These are phyloP conservation scores for Geranomyces michiganensis DNA, from an alignment of 192 early-diverging fungal genomes.

Conservation along the genomic window DNA sequence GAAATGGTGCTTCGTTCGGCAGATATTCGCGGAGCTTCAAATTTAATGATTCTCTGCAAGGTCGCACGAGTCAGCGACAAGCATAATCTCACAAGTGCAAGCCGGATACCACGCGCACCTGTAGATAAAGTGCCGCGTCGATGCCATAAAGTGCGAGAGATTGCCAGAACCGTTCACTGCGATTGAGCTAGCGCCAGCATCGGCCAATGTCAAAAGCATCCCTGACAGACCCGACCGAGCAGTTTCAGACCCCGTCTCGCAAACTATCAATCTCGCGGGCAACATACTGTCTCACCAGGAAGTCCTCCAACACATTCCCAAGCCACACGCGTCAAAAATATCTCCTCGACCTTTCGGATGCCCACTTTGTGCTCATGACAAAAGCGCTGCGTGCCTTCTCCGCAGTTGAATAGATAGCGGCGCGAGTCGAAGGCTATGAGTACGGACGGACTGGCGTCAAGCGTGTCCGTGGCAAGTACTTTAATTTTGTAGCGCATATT, in stretches of 20 bases:
- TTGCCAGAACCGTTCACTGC: constrained; percentile 77
- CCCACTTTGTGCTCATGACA: constrained; percentile 75
- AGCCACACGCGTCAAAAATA: constrained; percentile 81
- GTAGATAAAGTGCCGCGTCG: constrained; percentile 78
- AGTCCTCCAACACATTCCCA: constrained; percentile 89
- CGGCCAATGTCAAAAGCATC: constrained; percentile 88
- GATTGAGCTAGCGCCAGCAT: constrained; percentile 63
- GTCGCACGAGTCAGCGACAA: not conserved
- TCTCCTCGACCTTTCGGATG: constrained; percentile 69
- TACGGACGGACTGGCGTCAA: constrained; percentile 68
- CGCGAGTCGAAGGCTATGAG: constrained; percentile 74
- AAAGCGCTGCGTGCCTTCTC: constrained; percentile 88
- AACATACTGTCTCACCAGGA: constrained; percentile 66
- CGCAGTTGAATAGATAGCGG: constrained; percentile 90
- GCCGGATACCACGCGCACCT: constrained; percentile 46
- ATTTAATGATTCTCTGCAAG: constrained; percentile 24
- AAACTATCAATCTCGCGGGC: too few species aligned
- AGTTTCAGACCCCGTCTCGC: too few species aligned
- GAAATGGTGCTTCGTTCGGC: constrained; percentile 39
- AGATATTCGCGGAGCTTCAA: not conserved
- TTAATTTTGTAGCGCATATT: not conserved
- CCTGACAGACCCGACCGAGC: constrained; percentile 48
- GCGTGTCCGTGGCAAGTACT: constrained; percentile 43
- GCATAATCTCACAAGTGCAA: not conserved
- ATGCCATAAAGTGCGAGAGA: constrained; percentile 76